A percentile compares a stretch with the other conserved stretches of the same genome.
phyloP scores from a whole-genome alignment of 768 basidiomycete genomes.

The Candolleomyces efflorescens region DNA sequence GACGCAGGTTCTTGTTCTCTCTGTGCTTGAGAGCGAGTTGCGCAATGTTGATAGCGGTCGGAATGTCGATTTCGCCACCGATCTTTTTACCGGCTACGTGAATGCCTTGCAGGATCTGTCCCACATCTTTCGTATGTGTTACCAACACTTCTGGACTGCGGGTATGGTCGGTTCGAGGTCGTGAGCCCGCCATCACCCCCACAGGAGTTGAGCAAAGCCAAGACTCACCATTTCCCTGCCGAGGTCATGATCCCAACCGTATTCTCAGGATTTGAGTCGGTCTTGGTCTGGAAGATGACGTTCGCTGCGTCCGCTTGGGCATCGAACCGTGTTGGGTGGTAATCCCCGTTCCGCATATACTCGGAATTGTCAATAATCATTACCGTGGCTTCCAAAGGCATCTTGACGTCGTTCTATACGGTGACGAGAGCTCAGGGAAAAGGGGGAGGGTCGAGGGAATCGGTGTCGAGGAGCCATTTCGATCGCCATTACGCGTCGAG shows the following conservation, averaged over 20 bases:
- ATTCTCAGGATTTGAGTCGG: conserved; percentile 94
- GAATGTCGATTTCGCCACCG: conserved; percentile 79
- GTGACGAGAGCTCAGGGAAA: neutral
- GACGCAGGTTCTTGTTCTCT: conserved; percentile 97
- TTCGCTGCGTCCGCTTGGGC: conserved; percentile 92
- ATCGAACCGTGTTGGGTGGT: conserved; percentile 79
- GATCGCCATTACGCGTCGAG: conserved; percentile 26
- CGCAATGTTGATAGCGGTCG: conserved; percentile 88
- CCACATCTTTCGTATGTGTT: conserved; percentile 92
- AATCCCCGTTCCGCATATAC: conserved; percentile 96
- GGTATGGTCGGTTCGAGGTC: neutral
- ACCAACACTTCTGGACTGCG: conserved; percentile 94
- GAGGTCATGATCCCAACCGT: conserved; percentile 98
- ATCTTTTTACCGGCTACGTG: conserved; percentile 70
- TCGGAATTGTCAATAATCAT: conserved; percentile 97
- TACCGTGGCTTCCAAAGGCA: conserved; percentile 98
- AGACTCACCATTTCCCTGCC: conserved; percentile 87
- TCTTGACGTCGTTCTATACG: conserved; percentile 32
- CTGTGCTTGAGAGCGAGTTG: conserved; percentile 96
- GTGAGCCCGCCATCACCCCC: neutral
- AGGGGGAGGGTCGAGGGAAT: conserved; percentile 2
- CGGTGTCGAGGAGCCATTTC: conserved; percentile 4
- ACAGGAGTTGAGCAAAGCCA: neutral
- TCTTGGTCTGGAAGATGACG: conserved; percentile 88
- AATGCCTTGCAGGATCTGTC: conserved; percentile 80